Evolutionary conservation across 768 basidiomycete genomes (phyloP), one percentile per base, ranked within the genome.

Genomic region (Kwoniella europaea): DNA sequence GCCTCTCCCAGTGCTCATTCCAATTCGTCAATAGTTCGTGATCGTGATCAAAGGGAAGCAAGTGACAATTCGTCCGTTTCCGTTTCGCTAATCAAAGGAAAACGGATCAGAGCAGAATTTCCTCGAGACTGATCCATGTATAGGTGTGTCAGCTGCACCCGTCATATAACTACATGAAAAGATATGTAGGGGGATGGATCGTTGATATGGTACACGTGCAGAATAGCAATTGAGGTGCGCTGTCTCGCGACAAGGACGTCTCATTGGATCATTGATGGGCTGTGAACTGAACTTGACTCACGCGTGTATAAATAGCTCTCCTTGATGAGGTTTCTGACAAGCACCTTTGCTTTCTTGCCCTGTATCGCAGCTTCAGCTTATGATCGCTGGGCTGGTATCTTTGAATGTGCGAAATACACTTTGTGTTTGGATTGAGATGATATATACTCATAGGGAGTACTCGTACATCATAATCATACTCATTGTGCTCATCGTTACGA

Each of bases 1-100:
- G 16, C 55, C 69, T 18, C 66, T 70, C 27, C 75, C 63, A n/a
- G 63, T 64, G 20, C 60, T 57, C 71, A 72, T 72, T 50, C 56
- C 27, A 56, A 56, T 24, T 65, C 65, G 70, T 66, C 50, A 71
- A 62, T 35, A 10, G 29, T 54, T 27, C 41, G 22, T 43, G 18
- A 12, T 63, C 27, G 35, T 53, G 18, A 53, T 4, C 1, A 24
- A 35, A 35, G 35, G 35, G 35, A 35, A 35, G 35, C 7, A 35
- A 35, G 35, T 35, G 35, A 4, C 35, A 35, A 35, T 35, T 35
- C 35, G 35, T 35, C 35, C 35, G 35, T 35, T 6, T 35, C 59
- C 59, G 59, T 61, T 44, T 43, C 35, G 20, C 59, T 22, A 20
- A n/a, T 20, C n/a, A n/a, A 27, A n/a, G 22, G 42, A n/a, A 44